A percentile compares a stretch with the other conserved stretches of the same genome.
Conservation (phyloP, 1,139 yeast genomes). For the Suhomyces atakaporum region DNA sequence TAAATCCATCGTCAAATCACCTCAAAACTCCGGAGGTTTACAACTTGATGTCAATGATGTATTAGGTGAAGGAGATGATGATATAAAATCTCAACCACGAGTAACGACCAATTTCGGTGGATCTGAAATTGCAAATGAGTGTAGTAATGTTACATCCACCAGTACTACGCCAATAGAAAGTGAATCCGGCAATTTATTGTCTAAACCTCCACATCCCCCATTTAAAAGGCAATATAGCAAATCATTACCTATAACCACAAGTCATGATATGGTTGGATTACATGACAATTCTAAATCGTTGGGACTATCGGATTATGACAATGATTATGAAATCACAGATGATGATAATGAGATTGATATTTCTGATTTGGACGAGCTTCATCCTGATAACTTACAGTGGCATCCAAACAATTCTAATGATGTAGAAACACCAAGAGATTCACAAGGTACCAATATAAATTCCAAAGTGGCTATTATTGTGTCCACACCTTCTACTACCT, state of each 20-base stretch:
- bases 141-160: slow-evolving; percentile 20
- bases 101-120: slow-evolving; percentile 3
- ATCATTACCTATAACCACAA: slow-evolving; percentile 56
- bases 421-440: slow-evolving; percentile 1
- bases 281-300: slow-evolving; percentile 16
- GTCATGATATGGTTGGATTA: slow-evolving; percentile 51
- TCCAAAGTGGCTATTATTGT: slow-evolving; percentile 26
- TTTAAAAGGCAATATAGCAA: slow-evolving; percentile 55
- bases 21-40: slow-evolving; percentile 4
- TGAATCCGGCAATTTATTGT: slow-evolving; percentile 12
- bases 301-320: slow-evolving; percentile 30
- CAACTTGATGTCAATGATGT: slow-evolving; percentile 9
- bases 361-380: slow-evolving; percentile 22
- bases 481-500: slow-evolving; percentile 25
- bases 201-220: slow-evolving; percentile 20
- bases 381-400: slow-evolving; percentile 11
- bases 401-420: slow-evolving; percentile 4
- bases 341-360: slow-evolving; percentile 25
- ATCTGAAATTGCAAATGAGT: slow-evolving; percentile 3
- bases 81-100: slow-evolving; percentile 5
- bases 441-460: neutral
- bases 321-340: slow-evolving; percentile 34
- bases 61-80: slow-evolving; percentile 7
- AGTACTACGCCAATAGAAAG: slow-evolving; percentile 21
- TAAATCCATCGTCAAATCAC: slow-evolving; percentile 4